phyloP scores from a whole-genome alignment of 495 filamentous ascomycete genomes.

The Penicillium daleae region DNA sequence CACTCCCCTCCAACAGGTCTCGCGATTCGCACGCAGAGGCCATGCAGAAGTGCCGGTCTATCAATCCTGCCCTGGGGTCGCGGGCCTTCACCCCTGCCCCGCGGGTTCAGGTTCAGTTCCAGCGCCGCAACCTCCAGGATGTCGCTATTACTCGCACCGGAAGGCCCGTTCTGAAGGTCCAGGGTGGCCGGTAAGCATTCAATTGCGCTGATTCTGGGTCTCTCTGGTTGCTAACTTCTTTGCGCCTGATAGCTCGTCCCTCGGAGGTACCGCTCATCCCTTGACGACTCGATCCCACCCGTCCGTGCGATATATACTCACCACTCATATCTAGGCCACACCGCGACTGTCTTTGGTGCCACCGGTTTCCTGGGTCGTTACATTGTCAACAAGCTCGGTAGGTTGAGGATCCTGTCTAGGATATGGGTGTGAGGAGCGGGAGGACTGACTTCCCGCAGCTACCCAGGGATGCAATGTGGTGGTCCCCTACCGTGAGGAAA shows the following conservation, averaged over 20 bases:
- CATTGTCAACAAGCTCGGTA: slow-evolving; percentile 95
- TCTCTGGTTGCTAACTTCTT: slow-evolving; percentile 30
- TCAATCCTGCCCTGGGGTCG: slow-evolving; percentile 50
- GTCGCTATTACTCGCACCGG: slow-evolving; percentile 83
- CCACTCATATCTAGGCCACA: slow-evolving; percentile 68
- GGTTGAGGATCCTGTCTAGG: slow-evolving; percentile 22
- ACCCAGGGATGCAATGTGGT: slow-evolving; percentile 91
- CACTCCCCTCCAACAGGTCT: slow-evolving; percentile 42
- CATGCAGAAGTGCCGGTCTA: slow-evolving; percentile 57
- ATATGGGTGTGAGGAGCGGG: slow-evolving; percentile 17
- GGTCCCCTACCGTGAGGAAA: slow-evolving; percentile 93
- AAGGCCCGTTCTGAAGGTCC: slow-evolving; percentile 79
- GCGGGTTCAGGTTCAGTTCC: slow-evolving; percentile 47
- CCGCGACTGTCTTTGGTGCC: slow-evolving; percentile 96
- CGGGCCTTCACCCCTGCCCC: slow-evolving; percentile 48
- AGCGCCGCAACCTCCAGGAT: slow-evolving; percentile 69
- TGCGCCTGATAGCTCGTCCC: slow-evolving; percentile 63
- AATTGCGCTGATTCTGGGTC: slow-evolving; percentile 18
- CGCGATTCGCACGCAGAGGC: slow-evolving; percentile 41
- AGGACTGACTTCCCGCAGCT: slow-evolving; percentile 60
- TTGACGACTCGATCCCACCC: slow-evolving; percentile 30
- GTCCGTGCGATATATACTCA: slow-evolving; percentile 28
- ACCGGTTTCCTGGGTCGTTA: slow-evolving; percentile 96
- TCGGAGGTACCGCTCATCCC: slow-evolving; percentile 67
- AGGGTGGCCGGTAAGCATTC: slow-evolving; percentile 76